Evolutionary conservation across 139 green algal species (phyloP).

Genomic region (Tetraselmis chui): DNA sequence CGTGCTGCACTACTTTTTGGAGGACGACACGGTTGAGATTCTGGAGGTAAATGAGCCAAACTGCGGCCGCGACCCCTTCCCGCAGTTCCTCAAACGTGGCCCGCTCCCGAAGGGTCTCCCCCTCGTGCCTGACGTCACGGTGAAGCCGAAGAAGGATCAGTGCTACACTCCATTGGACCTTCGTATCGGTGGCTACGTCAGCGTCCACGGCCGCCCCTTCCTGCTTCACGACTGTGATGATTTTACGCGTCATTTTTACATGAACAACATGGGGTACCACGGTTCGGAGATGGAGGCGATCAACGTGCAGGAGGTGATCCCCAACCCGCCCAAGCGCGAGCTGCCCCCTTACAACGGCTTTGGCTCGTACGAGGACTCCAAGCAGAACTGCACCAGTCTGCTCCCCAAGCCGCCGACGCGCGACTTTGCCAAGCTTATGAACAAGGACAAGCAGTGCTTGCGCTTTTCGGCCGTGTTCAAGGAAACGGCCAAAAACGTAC

Average conservation of each 20-base stretch:
- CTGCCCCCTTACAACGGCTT: conserved; percentile 76
- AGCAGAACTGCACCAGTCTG: conserved; percentile 80
- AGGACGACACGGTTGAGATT: conserved; percentile 89
- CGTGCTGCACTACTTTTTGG: conserved; percentile 87
- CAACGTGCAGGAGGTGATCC: conserved; percentile 48
- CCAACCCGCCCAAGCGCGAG: conserved; percentile 27
- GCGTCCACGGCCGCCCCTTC: conserved; percentile 72
- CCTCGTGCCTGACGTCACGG: conserved; percentile 6
- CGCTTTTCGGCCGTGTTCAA: conserved; percentile 49
- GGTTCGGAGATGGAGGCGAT: conserved; percentile 51
- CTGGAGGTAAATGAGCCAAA: conserved; percentile 77
- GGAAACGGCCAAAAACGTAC: conserved; percentile 27
- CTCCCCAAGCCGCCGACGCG: conserved; percentile 54
- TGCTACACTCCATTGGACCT: conserved; percentile 71
- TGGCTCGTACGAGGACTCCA: conserved; percentile 68
- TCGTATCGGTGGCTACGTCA: conserved; percentile 58
- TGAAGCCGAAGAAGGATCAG: conserved; percentile 26
- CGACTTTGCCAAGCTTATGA: conserved; percentile 83
- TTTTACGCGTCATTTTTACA: conserved; percentile 77
- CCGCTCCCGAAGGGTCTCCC: conserved; percentile 56
- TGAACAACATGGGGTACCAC: conserved; percentile 51
- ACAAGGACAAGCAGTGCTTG: conserved; percentile 80
- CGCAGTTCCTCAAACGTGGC: conserved; percentile 72
- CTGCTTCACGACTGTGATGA: conserved; percentile 77
- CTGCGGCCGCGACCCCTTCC: conserved; percentile 72